Evolutionary conservation across 305 asterid species (phyloP), one percentile per base, ranked within the genome.

Genomic region (Caryopteris hybrid): DNA sequence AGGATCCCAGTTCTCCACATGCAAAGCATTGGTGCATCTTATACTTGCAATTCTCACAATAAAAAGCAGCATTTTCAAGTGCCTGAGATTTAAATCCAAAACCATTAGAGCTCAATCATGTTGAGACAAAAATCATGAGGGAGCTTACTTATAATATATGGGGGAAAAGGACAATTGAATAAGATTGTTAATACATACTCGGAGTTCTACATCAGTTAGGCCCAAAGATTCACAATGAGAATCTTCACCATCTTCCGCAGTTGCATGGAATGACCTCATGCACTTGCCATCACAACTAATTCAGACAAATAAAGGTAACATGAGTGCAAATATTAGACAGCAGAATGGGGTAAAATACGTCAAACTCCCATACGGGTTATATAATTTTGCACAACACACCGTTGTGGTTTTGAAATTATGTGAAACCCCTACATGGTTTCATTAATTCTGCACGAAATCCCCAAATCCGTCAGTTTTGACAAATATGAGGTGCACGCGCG

Each of bases 241-340:
- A 20, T 84, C 89, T 1, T 52, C 76, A 60, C 95, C 96, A 72
- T 81, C 87, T 69, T 75, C 78, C 57, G 18, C 27, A 29, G 89
- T 89, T 61, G 92, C 84, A 77, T 92, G 98, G 76, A 92, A 92
- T 63, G 97, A 82, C 84, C 98, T 83, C 88, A 89, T 72, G 81
- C 98, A 92, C 83, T 76, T 89, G 46, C 98, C 98, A 21, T 89
- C 98, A 27, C 97, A 92, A 62, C 97, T 92, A 81, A 62, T 65
- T 48, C 42, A n/a, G 54, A 43, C 64, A 61, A 54, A 66, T 64
- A 14, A 42, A 52, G 2, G 20, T 25, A 17, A 47, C 22, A 47
- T 17, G 41, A 50, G 21, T 13, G 17, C 68, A 71, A 56, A 64
- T 13, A 74, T 57, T 36, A 55, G 8, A 14, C 43, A 58, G 63